Evolutionary conservation across 2,329 filamentous ascomycete genomes (phyloP), one percentile per base, ranked within the genome.

Genomic region (Ophidiomyces ophidiicola): DNA sequence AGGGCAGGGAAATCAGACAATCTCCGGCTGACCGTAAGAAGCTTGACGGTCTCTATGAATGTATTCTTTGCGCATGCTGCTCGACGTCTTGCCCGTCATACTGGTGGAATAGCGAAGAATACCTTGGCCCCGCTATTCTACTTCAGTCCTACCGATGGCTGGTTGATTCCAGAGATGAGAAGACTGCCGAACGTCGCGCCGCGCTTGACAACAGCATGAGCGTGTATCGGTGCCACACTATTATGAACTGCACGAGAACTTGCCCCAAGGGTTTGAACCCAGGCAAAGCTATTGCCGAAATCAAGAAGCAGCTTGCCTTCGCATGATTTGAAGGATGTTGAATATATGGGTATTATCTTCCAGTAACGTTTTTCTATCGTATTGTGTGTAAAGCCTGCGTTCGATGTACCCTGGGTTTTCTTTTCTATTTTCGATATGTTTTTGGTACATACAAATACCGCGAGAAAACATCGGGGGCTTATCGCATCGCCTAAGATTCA

Each of bases 41-140:
- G 79, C 80, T 98, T 41, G 90, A 96, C 61, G 90, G 90, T 49
- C 78, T 96, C 20, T 96, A 98, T 71, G 90, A 98, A 69, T 98
- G 90, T 70, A 96, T 98, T 65, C 80, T 98, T 43, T 98, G 90
- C 72, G 88, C 88, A 53, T 98, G 90, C 79, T 98, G 90, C 78
- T 90, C 83, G 51, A 98, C 90, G 15, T 94, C 88, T 32, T 98
- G 90, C 74, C 90, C 90, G n/a, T 94, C 86, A 12, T 98, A 98
- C 74, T 98, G 90, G 90, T 98, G 90, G 90, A 98, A 98, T 72
- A 79, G 81, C 53, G 87, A 96, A 68, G 87, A 96, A 66, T 98
- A 98, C 70, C 83, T 98, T 36, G 90, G 90, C 48, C 90, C 90
- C 44, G 90, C 90, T 50, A 84, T 98, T 45, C 81, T 98, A 38